Base-by-base conservation (phyloP, 2,329 filamentous ascomycete genomes). In the Fusarium algeriense region DNA sequence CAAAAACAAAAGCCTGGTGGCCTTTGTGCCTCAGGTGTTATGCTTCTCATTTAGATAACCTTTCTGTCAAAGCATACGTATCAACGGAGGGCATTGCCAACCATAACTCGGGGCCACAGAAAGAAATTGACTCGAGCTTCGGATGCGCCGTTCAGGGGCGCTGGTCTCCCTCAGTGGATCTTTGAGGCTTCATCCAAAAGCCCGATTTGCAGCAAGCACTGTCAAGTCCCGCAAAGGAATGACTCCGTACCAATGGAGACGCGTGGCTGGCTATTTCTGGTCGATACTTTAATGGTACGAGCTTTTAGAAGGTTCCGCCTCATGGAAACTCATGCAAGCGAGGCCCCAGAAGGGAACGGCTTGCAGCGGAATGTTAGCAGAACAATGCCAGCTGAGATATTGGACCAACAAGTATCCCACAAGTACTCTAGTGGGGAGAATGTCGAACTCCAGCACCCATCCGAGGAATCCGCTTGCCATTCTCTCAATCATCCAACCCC, bases 121-220 rank as follows among this genome's bases (percentile, higher is more conserved):
- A 61, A 54, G 67, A 71, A 50, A 64, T 64, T 73, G 66, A 64
- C 64, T 69, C 64, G 60, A 67, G 52, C 54, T 61, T 72, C 75
- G 75, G 75, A 76, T 60, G 75, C 63, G 71, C 75, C 73, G 75
- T 67, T 76, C 75, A 76, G 75, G 75, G 74, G 75, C 60, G 68
- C 57, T 49, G 58, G 64, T 67, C 64, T 54, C 56, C 48, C 52
- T 53, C 41, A 64, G 67, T 66, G 70, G 53, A 28, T 10, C 30
- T n/a, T 46, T 38, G 62, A 67, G 45, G 45, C 60, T 58, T 58
- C 44, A 23, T 44, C 38, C 41, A 67, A 64, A 60, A 67, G 55
- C 57, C 65, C 63, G 70, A 68, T 67, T 69, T 63, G 61, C 53
- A 67, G 49, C 60, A 64, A 23, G 26, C 30, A 56, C 30, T 54